phyloP scores from a whole-genome alignment of 768 basidiomycete genomes.

The Naganishia friedmannii region DNA sequence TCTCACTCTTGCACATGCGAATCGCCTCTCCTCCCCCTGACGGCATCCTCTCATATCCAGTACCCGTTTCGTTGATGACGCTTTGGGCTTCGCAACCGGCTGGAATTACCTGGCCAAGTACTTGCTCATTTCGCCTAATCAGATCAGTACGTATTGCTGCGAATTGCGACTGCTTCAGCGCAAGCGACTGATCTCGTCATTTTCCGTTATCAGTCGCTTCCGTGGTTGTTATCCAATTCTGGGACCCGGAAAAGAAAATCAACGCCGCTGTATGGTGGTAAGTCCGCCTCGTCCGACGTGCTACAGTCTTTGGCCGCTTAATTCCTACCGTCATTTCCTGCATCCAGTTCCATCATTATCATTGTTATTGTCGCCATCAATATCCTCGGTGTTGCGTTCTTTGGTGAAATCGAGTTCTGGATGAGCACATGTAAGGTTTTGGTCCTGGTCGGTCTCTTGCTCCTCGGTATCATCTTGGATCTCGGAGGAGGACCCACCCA shows the following conservation, averaged over 20 bases:
- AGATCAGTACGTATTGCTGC: conserved; percentile 33
- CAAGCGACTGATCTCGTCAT: neutral
- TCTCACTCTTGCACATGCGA: neutral
- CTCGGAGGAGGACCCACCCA: conserved; percentile 37
- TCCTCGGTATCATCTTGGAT: conserved; percentile 48
- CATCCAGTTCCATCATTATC: conserved; percentile 37
- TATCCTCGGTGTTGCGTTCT: conserved; percentile 41
- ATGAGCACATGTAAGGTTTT: conserved; percentile 32
- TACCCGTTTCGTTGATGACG: conserved; percentile 46
- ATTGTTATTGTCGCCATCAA: conserved; percentile 39
- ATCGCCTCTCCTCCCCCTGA: neutral
- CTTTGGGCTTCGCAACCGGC: conserved; percentile 46
- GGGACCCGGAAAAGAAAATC: conserved; percentile 24
- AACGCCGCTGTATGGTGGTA: conserved; percentile 31
- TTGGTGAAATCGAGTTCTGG: conserved; percentile 45
- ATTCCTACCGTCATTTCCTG: conserved; percentile 14
- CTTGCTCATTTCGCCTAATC: conserved; percentile 53
- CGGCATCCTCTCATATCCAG: neutral
- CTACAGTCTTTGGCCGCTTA: neutral
- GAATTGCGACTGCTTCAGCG: neutral
- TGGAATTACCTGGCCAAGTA: conserved; percentile 49
- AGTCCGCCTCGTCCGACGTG: neutral
- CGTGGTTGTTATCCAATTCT: conserved; percentile 35
- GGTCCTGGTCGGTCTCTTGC: conserved; percentile 48
- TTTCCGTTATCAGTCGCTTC: conserved; percentile 30